A percentile compares a stretch with the other conserved stretches of the same genome.
These are phyloP conservation scores for Claviceps humidiphila DNA, from an alignment of 2,329 filamentous ascomycete species.

Conservation along the genomic window DNA sequence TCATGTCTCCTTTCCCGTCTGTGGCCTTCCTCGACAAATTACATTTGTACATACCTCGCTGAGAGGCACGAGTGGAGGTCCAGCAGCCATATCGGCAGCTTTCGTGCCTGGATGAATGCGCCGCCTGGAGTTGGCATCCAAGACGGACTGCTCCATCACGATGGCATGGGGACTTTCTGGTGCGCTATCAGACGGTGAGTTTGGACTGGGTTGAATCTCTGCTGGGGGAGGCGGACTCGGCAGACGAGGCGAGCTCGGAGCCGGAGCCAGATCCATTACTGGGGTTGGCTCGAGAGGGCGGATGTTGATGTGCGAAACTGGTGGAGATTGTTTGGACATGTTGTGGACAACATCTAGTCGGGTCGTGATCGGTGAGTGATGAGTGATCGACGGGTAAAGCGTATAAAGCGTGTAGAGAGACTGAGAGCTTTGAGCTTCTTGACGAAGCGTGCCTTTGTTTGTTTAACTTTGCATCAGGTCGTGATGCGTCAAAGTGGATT, in stretches of 20 bases:
- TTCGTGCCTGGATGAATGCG: conserved; percentile 88
- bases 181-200: conserved; percentile 53
- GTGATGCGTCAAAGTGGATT: background rate
- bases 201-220: conserved; percentile 79
- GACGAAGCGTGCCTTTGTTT: too few relatives aligned
- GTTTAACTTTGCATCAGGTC: too few relatives aligned
- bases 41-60: conserved; percentile 49
- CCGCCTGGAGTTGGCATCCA: conserved; percentile 63
- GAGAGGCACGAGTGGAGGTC: conserved; percentile 76
- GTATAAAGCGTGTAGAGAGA: background rate
- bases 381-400: too few relatives aligned
- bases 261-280: conserved; percentile 42
- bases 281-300: background rate
- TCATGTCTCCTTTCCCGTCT: background rate
- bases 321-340: background rate
- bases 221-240: conserved; percentile 90
- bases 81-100: conserved; percentile 82
- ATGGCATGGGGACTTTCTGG: conserved; percentile 41
- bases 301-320: background rate
- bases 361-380: background rate
- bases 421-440: too few relatives aligned
- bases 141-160: conserved; percentile 48
- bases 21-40: background rate
- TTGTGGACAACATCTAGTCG: background rate
- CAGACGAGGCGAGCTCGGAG: conserved; percentile 76